These are phyloP conservation scores for Sordariomycetes sp. DNA, from an alignment of 2,329 filamentous ascomycete genomes.

Conservation along the genomic window DNA sequence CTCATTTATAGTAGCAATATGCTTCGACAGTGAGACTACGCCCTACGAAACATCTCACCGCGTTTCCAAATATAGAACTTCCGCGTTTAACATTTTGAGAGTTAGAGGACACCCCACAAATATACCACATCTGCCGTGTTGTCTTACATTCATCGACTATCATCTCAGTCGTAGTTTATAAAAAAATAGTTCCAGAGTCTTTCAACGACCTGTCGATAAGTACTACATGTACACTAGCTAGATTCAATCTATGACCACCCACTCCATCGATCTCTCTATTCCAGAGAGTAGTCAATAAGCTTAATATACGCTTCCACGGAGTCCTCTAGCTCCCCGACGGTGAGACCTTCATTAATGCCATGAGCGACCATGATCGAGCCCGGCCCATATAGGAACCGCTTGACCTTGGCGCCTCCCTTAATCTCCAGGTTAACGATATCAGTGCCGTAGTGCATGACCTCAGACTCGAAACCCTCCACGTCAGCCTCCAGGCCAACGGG, in stretches of 20 bases:
- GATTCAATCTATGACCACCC: not conserved
- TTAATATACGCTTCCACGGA: constrained; percentile 70
- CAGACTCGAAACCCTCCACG: constrained; percentile 70
- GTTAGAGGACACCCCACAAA: no score
- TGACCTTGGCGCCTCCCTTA: constrained; percentile 43
- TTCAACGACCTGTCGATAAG: no score
- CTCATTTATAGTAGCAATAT: no score
- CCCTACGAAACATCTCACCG: no score
- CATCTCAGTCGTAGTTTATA: no score
- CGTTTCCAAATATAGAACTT: no score
- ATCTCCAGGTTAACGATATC: constrained; percentile 61
- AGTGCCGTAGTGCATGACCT: constrained; percentile 84
- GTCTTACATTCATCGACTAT: no score
- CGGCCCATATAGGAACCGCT: constrained; percentile 52
- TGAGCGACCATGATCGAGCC: constrained; percentile 79
- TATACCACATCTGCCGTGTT: no score
- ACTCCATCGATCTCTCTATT: not conserved
- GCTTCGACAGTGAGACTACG: no score
- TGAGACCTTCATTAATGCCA: constrained; percentile 68
- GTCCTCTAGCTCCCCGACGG: constrained; percentile 58
- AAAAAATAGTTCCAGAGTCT: no score
- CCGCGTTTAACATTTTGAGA: no score
- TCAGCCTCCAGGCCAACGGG: constrained; percentile 64
- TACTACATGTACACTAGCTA: no score
- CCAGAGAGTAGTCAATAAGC: constrained; percentile 44